These are phyloP conservation scores for Agaricales sp. DNA, from an alignment of 1,284 basidiomycete genomes.

Conservation along the genomic window DNA sequence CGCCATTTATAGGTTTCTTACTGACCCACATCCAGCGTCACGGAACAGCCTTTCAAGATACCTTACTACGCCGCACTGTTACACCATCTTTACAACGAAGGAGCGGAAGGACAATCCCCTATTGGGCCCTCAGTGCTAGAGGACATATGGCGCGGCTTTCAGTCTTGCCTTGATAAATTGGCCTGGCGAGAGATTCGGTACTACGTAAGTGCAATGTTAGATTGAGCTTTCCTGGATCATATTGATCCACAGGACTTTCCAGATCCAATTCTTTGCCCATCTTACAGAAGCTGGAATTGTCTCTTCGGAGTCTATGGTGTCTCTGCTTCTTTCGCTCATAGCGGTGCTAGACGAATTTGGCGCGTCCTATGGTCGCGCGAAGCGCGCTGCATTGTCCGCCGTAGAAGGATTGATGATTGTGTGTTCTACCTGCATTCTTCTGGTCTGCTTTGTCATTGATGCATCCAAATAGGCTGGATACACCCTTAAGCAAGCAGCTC, in stretches of 20 bases:
- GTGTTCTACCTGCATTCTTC: constrained; percentile 15
- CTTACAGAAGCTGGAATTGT: constrained; percentile 70
- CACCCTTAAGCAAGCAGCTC: constrained; percentile 39
- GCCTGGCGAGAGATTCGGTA: constrained; percentile 84
- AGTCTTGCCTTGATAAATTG: constrained; percentile 74
- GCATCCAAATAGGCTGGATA: constrained; percentile 40
- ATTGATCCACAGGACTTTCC: constrained; percentile 2
- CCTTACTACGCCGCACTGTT: constrained; percentile 82
- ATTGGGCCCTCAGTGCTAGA: constrained; percentile 74
- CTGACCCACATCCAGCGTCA: constrained; percentile 45
- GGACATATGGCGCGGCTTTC: constrained; percentile 83
- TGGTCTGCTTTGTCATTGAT: constrained; percentile 5
- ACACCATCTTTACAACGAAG: constrained; percentile 43
- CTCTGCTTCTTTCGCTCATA: constrained; percentile 72
- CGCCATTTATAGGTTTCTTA: background rate
- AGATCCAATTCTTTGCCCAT: constrained; percentile 90
- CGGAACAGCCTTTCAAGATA: constrained; percentile 88
- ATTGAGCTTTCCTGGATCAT: too few species aligned
- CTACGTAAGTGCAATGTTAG: constrained; percentile 46
- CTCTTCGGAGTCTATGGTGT: constrained; percentile 64
- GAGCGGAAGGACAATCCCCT: constrained; percentile 27
- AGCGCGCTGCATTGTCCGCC: constrained; percentile 78
- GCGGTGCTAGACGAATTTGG: constrained; percentile 86
- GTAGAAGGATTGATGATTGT: constrained; percentile 83
- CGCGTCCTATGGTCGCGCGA: constrained; percentile 78